Percentiles rank a stretch among this genome's conserved stretches.
Evolutionary conservation across 805 yeast genomes (phyloP).

Genomic region (Metschnikowia gelsemii): DNA sequence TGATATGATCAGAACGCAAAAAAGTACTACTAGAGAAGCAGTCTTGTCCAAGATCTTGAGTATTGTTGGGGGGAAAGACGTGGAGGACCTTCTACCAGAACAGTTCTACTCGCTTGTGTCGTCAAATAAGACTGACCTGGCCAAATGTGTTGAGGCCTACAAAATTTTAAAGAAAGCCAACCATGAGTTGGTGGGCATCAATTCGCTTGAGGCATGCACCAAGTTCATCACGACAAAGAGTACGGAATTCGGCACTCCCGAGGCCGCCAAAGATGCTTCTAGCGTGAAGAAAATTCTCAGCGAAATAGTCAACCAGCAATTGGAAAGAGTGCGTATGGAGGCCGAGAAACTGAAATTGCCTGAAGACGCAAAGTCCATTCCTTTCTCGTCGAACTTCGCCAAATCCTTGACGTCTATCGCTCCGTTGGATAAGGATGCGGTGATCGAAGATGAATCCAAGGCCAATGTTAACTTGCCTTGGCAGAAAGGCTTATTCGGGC

Average conservation of each 20-base stretch:
- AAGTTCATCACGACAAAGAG: conserved; percentile 34
- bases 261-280: conserved; percentile 34
- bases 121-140: conserved; percentile 25
- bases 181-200: conserved; percentile 25
- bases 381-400: conserved; percentile 31
- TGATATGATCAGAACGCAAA: conserved; percentile 44
- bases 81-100: conserved; percentile 20
- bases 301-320: conserved; percentile 36
- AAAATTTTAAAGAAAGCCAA: conserved; percentile 28
- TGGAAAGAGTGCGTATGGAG: conserved; percentile 32
- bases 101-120: conserved; percentile 20
- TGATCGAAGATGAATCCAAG: conserved; percentile 49
- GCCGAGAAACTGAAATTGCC: conserved; percentile 31
- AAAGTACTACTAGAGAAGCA: conserved; percentile 45
- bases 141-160: conserved; percentile 37
- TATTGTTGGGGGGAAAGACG: conserved; percentile 27
- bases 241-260: conserved; percentile 31
- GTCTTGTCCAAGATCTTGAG: conserved; percentile 46
- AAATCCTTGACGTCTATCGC: conserved; percentile 32
- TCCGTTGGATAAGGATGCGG: conserved; percentile 43
- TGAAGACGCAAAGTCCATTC: conserved; percentile 26
- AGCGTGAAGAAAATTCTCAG: conserved; percentile 35
- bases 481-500: conserved; percentile 78
- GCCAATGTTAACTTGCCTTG: conserved; percentile 67
- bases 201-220: conserved; percentile 22